A percentile compares a stretch with the other conserved stretches of the same genome.
phyloP scores from a whole-genome alignment of 176 grass and related monocot species.

The Ampelocalamus luodianensis region DNA sequence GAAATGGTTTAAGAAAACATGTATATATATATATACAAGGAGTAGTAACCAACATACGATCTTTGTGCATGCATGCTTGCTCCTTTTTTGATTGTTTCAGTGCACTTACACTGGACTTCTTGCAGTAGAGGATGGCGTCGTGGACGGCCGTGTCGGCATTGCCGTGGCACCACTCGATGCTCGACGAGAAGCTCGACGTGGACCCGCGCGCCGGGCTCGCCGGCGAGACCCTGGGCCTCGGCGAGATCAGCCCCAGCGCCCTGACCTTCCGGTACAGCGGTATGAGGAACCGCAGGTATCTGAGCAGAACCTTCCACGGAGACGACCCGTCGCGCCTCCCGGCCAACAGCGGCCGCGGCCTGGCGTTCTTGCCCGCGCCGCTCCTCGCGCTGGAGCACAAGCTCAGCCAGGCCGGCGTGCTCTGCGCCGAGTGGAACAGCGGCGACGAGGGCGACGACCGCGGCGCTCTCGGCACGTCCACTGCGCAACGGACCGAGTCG shows the following conservation, averaged over 20 bases:
- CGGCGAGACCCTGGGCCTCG: slow-evolving; percentile 20
- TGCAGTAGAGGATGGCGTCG: slow-evolving; percentile 98
- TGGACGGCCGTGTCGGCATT: slow-evolving; percentile 80
- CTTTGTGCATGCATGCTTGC: not conserved
- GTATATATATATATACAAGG: not conserved
- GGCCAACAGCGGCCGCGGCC: not conserved
- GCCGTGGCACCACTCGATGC: slow-evolving; percentile 74
- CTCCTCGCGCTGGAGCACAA: slow-evolving; percentile 37
- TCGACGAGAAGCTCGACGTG: slow-evolving; percentile 48
- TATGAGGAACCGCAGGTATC: slow-evolving; percentile 76
- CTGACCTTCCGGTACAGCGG: slow-evolving; percentile 77
- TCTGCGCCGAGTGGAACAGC: slow-evolving; percentile 65
- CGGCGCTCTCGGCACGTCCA: not conserved
- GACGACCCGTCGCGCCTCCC: slow-evolving; percentile 27
- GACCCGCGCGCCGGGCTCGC: slow-evolving; percentile 49
- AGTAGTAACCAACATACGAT: not conserved
- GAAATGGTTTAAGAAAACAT: not conserved
- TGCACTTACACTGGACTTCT: slow-evolving; percentile 75
- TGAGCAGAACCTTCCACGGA: slow-evolving; percentile 73
- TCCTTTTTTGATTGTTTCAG: not conserved
- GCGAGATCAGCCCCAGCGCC: slow-evolving; percentile 32
- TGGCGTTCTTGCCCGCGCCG: slow-evolving; percentile 7
- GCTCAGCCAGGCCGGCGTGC: slow-evolving; percentile 56
- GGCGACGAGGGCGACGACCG: slow-evolving; percentile 51
- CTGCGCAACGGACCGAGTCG: not conserved